Conservation (phyloP, 1,284 basidiomycete genomes). For the Rhodotorula sp. region DNA sequence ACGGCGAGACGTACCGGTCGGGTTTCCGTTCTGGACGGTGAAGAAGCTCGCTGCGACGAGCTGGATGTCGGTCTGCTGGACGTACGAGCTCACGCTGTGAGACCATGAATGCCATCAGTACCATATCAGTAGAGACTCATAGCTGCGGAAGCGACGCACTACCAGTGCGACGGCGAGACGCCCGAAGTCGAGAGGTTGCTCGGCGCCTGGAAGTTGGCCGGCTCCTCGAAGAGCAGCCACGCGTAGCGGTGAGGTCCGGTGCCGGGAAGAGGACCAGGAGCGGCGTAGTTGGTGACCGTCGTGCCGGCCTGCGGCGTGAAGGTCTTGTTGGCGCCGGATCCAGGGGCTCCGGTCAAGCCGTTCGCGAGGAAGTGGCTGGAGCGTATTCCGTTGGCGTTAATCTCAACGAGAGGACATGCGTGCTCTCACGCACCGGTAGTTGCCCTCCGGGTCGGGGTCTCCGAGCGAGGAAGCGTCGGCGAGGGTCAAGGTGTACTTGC, state of each 20-base stretch:
- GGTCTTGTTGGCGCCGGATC: constrained; percentile 14
- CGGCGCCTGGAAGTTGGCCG: constrained; percentile 62
- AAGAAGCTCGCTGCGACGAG: constrained; percentile 62
- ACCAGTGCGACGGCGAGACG: constrained; percentile 57
- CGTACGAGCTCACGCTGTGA: constrained; percentile 44
- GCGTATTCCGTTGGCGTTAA: too few relatives aligned
- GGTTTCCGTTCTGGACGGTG: constrained; percentile 53
- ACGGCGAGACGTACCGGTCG: constrained; percentile 17
- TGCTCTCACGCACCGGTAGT: constrained; percentile 10
- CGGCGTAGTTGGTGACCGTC: constrained; percentile 61
- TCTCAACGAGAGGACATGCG: constrained; percentile 41
- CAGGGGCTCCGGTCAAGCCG: constrained; percentile 57
- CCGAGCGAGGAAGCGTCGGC: constrained; percentile 57
- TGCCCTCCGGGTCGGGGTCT: constrained; percentile 38
- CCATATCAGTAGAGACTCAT: constrained; percentile 43
- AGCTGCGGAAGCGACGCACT: constrained; percentile 34
- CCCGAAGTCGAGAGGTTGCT: constrained; percentile 56
- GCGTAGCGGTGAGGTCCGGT: constrained; percentile 56
- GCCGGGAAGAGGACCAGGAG: constrained; percentile 55
- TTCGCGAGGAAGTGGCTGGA: constrained; percentile 78
- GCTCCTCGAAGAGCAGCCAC: constrained; percentile 63
- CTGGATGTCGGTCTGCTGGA: constrained; percentile 47
- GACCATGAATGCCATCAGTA: constrained; percentile 52
- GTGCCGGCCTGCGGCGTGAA: constrained; percentile 33
- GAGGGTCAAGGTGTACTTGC: constrained; percentile 63